Base-by-base conservation (phyloP, 2,329 filamentous ascomycete species). In the Leptographium lundbergii region DNA sequence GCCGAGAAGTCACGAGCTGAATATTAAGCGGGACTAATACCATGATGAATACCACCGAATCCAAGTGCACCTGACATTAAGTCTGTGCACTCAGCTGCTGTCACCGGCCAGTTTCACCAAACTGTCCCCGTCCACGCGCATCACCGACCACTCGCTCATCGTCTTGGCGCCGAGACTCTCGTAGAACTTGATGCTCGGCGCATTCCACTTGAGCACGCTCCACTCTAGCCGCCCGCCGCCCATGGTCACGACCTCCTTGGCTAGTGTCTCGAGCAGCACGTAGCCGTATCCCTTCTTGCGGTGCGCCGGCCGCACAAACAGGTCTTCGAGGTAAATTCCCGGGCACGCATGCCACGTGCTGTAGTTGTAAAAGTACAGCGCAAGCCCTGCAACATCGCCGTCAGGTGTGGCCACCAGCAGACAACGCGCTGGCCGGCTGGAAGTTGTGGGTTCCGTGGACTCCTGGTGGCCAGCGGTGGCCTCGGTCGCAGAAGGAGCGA, bases 361-460 rank as follows among this genome's bases (percentile, higher is more conserved):
- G 74, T 96, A 97, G 74, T 92, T 97, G 78, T 92, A 91, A 72
- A 95, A 97, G 75, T 91, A 96, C 48, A 96, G 74, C 1, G 91
- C 91, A 81, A 96, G 89, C 54, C 87, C 90, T 0, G 83, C 88
- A 0, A 71, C 70, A 47, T 73, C 68, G 13, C 75, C 71, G 6
- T 74, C 71, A 13, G 76, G 72, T 25, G 78, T 73, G 65, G 78
- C 77, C 58, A 92, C 73, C 11, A 95, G 73, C 39, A 95, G 77
- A 56, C 89, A 92, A 62, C 89, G 87, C 22, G 91, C 88, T 34
- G 86, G 89, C n/a, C 75, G 75, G 5, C 71, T 66, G 2, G 81
- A 70, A 0, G 80, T 75, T 56, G 81, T 85, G 7, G 79, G 71
- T 64, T 82, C 82, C 17, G 77, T 79, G 32, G 75, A 75, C 25